Base-by-base conservation (phyloP, 495 filamentous ascomycete species). In the Aspergillus cavernicola region DNA sequence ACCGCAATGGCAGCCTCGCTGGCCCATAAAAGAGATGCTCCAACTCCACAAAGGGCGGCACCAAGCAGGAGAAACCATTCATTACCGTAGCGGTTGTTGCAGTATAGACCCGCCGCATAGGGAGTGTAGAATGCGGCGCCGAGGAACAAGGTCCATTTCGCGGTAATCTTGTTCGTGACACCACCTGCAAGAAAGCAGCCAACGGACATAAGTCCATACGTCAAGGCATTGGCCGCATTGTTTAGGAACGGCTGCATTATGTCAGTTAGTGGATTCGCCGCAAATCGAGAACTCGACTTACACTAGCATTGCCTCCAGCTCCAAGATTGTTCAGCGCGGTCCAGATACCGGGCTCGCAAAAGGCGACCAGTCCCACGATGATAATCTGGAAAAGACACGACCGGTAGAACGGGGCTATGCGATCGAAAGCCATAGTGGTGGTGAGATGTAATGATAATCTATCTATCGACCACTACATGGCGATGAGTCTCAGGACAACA, bases 341-440 rank as follows among this genome's bases (percentile, higher is more conserved):
- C 81, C 80, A 84, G 29, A 84, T 78, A 1, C 80, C 81, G 0
- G 80, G 80, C 46, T 81, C 76, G 8, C 77, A 77, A 61, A 83
- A 82, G 2, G 73, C 75, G 33, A 83, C 77, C 29, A 77, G 52
- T 11, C 80, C 81, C 15, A 82, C 71, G 5, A 82, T 61, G 41
- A 83, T 70, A 31, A 78, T 76, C 54, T 82, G 80, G 62, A 78
- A 80, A 2, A 81, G 62, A 22, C 78, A 76, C 35, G 74, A 77
- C 46, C 75, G 78, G 59, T 80, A 83, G 24, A 51, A 38, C 4
- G 1, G 23, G 16, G 16, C 36, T 0, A 32, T 0, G 8, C 48
- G 23, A n/a, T 51, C 16, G 24, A 51, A 41, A 23, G 26, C 36
- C 48, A 51, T 51, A 7, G 22, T 41, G 9, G 12, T 22, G 5